Percentiles rank a stretch among this genome's conserved stretches.
phyloP scores from a whole-genome alignment of 768 basidiomycete species.

The Sistotremastrum niveocremeum region DNA sequence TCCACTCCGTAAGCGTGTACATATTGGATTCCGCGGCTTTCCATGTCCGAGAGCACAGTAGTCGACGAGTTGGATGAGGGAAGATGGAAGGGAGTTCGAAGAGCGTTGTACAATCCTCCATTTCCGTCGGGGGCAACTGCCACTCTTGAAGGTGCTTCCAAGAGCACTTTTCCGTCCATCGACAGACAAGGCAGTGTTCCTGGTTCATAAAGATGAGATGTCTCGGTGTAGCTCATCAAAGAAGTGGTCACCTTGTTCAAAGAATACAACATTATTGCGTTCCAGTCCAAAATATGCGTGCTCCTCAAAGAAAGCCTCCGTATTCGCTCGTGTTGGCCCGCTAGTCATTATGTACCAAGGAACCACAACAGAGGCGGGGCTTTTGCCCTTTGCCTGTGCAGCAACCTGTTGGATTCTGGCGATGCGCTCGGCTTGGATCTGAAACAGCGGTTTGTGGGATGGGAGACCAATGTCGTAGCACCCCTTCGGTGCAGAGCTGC shows the following conservation, averaged over 20 bases:
- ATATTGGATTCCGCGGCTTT: conserved; percentile 63
- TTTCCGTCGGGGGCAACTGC: conserved; percentile 99
- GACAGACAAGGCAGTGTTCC: conserved; percentile 93
- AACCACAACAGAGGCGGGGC: conserved; percentile 51
- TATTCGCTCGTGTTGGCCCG: conserved; percentile 82
- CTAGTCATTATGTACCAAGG: conserved; percentile 99
- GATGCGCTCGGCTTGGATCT: conserved; percentile 96
- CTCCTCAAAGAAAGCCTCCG: conserved; percentile 70
- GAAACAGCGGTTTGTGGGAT: conserved; percentile 88
- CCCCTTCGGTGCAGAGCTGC: conserved; percentile 87
- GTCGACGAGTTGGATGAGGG: conserved; percentile 37
- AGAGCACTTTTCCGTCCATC: conserved; percentile 85
- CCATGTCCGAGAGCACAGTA: conserved; percentile 78
- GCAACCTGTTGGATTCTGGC: conserved; percentile 69
- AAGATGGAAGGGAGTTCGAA: conserved; percentile 50
- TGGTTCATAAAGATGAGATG: conserved; percentile 18
- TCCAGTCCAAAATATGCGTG: conserved; percentile 75
- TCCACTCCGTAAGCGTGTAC: conserved; percentile 96
- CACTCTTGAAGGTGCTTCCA: conserved; percentile 62
- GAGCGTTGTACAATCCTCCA: conserved; percentile 92
- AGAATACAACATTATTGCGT: conserved; percentile 73
- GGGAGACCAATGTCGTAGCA: conserved; percentile 96
- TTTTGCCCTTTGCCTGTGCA: conserved; percentile 36
- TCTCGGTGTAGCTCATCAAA: background rate
- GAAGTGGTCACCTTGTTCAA: conserved; percentile 73